Evolutionary conservation across 2,329 filamentous ascomycete genomes (phyloP), one percentile per base, ranked within the genome.

Genomic region (Alternaria metachromatica): DNA sequence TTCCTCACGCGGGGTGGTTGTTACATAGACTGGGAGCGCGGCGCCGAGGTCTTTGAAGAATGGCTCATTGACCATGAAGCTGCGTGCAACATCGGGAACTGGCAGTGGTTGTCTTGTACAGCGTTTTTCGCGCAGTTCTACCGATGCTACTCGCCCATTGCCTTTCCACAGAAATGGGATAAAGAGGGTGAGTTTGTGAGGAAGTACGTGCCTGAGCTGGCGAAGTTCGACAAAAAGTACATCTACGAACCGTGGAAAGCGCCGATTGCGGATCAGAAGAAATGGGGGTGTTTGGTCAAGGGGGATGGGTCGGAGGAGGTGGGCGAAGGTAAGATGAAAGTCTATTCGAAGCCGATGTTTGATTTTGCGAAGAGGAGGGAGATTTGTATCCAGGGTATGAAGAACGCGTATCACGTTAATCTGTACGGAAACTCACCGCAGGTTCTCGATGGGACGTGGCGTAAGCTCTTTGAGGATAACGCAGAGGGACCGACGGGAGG

Each of bases 231-330:
- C 13, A 85, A 85, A 57, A 93, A 91, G 78, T 92, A 87, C 72
- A 92, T 94, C 30, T 94, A 93, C 69, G 91, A 94, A 82, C 92
- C 92, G 6, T 92, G 90, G 89, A 93, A 90, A 74, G 90, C 91
- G 45, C 88, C 89, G 2, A 84, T 89, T 43, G 80, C 80, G 20
- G 91, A 93, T 60, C 89, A 92, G 81, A 91, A 87, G 76, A 88
- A 85, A 72, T 92, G 90, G 60, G 87, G 88, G 0, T 90, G 92
- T 55, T 75, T 87, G 18, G 81, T 92, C 57, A 86, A 82, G 49
- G 88, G 87, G 0, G 69, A 80, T 66, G 51, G 73, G 9, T 62
- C 55, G 2, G 64, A 62, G 20, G 79, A 80, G 20, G 21, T 2
- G 4, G 70, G 76, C 33, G 80, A 83, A 4, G 80, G 83, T 23